Evolutionary conservation across 164 flowering plant genomes (phyloP).

Genomic region (Taxillus chinensis): DNA sequence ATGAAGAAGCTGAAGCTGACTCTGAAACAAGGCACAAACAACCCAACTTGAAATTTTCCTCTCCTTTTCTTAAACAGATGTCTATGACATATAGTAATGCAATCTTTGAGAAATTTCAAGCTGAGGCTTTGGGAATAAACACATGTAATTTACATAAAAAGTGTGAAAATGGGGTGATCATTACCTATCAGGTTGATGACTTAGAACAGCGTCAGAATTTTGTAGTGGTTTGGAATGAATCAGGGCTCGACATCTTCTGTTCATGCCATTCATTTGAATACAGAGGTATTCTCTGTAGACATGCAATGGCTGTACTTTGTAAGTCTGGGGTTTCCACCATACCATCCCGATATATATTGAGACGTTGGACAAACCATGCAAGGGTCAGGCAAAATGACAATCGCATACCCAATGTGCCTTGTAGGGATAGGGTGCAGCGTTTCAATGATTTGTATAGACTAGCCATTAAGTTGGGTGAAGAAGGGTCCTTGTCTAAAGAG

Average conservation of each 20-base stretch:
- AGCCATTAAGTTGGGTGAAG: slow-evolving; percentile 65
- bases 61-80: slow-evolving; percentile 80
- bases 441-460: slow-evolving; percentile 61
- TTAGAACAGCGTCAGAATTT: slow-evolving; percentile 55
- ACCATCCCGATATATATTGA: slow-evolving; percentile 66
- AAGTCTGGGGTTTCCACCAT: slow-evolving; percentile 54
- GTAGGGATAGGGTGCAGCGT: slow-evolving; percentile 50
- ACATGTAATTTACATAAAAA: slow-evolving; percentile 57
- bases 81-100: slow-evolving; percentile 65
- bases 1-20: slow-evolving; percentile 77
- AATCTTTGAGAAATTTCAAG: slow-evolving; percentile 73
- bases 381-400: slow-evolving; percentile 31
- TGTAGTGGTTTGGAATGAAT: slow-evolving; percentile 51
- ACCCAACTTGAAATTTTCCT: slow-evolving; percentile 67
- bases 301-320: slow-evolving; percentile 71
- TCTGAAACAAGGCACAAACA: slow-evolving; percentile 73
- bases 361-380: slow-evolving; percentile 83
- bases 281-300: slow-evolving; percentile 81
- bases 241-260: slow-evolving; percentile 51
- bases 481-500: slow-evolving; percentile 67
- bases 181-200: slow-evolving; percentile 52
- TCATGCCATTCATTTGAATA: slow-evolving; percentile 61
- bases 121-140: slow-evolving; percentile 68
- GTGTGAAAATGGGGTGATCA: slow-evolving; percentile 29
- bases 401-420: slow-evolving; percentile 24